Evolutionary conservation across 2,329 filamentous ascomycete species (phyloP).

Genomic region (Alternaria hordeiaustralica): DNA sequence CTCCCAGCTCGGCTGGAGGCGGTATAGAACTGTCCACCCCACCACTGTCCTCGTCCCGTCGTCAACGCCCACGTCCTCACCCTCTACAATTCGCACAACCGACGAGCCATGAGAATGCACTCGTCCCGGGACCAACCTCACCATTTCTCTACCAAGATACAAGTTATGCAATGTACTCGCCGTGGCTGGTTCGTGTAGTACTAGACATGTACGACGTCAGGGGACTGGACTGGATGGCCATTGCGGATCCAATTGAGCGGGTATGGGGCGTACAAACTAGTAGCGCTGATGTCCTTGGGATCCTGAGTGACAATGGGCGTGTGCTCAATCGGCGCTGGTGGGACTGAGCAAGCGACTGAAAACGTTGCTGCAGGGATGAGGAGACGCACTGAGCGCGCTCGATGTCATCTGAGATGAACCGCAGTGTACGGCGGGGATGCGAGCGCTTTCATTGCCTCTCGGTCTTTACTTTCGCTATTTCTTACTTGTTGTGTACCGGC

Average conservation of each 20-base stretch:
- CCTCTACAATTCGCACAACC: conserved; percentile 19
- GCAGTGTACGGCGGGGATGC: background rate
- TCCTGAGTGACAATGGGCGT: conserved; percentile 46
- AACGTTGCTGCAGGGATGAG: background rate
- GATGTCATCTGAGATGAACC: background rate
- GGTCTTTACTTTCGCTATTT: background rate
- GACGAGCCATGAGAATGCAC: background rate
- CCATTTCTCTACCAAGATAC: conserved; percentile 41
- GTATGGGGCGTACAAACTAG: conserved; percentile 43
- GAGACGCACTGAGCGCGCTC: background rate
- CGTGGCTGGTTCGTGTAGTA: conserved; percentile 47
- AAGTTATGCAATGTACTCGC: conserved; percentile 37
- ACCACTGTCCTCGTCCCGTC: background rate
- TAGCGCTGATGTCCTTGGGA: conserved; percentile 44
- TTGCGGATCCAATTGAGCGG: conserved; percentile 43
- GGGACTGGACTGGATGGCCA: conserved; percentile 47
- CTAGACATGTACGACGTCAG: conserved; percentile 46
- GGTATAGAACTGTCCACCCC: conserved; percentile 12
- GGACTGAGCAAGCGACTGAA: conserved; percentile 31
- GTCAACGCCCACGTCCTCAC: conserved; percentile 16
- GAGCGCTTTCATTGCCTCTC: background rate
- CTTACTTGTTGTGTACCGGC: background rate
- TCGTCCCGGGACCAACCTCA: conserved; percentile 14
- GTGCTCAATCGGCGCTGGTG: conserved; percentile 43
- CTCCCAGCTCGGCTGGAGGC: conserved; percentile 29